Evolutionary conservation across 495 filamentous ascomycete genomes (phyloP).

Genomic region (Aspergillus steynii): DNA sequence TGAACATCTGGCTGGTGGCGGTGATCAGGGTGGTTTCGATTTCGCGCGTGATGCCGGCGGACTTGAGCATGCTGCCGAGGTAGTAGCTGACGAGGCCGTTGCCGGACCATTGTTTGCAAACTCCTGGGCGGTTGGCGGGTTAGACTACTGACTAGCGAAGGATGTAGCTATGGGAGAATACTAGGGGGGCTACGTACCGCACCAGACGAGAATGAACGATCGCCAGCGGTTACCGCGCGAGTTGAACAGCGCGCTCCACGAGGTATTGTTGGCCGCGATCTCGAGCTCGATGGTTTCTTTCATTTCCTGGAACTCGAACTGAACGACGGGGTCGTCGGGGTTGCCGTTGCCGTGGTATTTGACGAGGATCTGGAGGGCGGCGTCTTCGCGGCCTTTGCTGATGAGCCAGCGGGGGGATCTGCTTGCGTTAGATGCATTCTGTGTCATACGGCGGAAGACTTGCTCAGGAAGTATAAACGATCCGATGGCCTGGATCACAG

Average conservation of each 20-base stretch:
- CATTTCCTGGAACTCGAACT: constrained; percentile 30
- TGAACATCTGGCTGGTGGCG: constrained; percentile 28
- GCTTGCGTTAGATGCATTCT: neutral
- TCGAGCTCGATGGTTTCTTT: constrained; percentile 28
- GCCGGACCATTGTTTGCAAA: constrained; percentile 63
- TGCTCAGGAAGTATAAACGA: constrained; percentile 39
- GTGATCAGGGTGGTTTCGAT: constrained; percentile 35
- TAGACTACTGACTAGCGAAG: no score
- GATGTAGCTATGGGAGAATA: no score
- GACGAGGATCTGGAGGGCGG: constrained; percentile 34
- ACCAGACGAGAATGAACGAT: constrained; percentile 33
- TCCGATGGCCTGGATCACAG: constrained; percentile 39
- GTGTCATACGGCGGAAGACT: no score
- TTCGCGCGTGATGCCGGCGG: constrained; percentile 48
- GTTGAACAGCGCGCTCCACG: constrained; percentile 54
- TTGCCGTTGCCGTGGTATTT: constrained; percentile 33
- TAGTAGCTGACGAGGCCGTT: constrained; percentile 66
- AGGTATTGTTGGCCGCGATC: constrained; percentile 26
- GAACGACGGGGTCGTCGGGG: constrained; percentile 17
- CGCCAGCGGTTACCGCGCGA: constrained; percentile 67
- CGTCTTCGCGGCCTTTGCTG: constrained; percentile 32
- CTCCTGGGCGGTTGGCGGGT: constrained; percentile 51
- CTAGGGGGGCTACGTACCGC: no score
- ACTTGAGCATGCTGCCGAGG: constrained; percentile 49
- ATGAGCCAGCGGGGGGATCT: constrained; percentile 37